These are phyloP conservation scores for Mucor mucedo DNA, from an alignment of 371 early-diverging fungal species.

Conservation along the genomic window DNA sequence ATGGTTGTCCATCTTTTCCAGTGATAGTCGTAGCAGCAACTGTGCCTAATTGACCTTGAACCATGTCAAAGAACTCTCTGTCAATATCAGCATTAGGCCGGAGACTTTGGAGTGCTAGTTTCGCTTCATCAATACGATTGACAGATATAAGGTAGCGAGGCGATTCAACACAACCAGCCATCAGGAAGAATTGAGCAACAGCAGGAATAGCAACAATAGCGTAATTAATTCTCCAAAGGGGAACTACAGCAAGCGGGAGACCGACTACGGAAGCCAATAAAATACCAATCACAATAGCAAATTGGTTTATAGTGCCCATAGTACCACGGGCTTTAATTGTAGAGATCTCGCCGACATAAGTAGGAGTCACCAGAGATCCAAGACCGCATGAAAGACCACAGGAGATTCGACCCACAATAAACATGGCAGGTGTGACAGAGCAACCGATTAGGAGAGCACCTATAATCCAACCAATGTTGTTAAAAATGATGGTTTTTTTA, in stretches of 20 bases:
- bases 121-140: slow-evolving; percentile 61
- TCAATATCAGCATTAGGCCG: slow-evolving; percentile 57
- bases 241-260: slow-evolving; percentile 60
- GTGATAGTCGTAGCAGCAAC: slow-evolving; percentile 34
- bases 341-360: slow-evolving; percentile 83
- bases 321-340: slow-evolving; percentile 73
- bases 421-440: slow-evolving; percentile 57
- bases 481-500: slow-evolving; percentile 62
- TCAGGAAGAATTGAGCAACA: slow-evolving; percentile 65
- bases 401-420: slow-evolving; percentile 79
- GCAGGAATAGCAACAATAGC: slow-evolving; percentile 73
- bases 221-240: slow-evolving; percentile 73
- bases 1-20: slow-evolving; percentile 45
- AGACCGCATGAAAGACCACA: slow-evolving; percentile 84
- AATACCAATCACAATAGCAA: slow-evolving; percentile 80
- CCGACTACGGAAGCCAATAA: slow-evolving; percentile 68
- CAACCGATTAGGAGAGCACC: slow-evolving; percentile 68
- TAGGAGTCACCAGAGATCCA: slow-evolving; percentile 76
- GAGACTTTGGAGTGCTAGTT: slow-evolving; percentile 53
- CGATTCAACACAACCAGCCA: slow-evolving; percentile 76
- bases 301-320: slow-evolving; percentile 79
- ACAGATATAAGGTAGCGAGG: slow-evolving; percentile 74
- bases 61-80: slow-evolving; percentile 39
- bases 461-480: slow-evolving; percentile 65
- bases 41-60: slow-evolving; percentile 39